Evolutionary conservation across 2,329 filamentous ascomycete species (phyloP).

Genomic region (Drechslera avenae): DNA sequence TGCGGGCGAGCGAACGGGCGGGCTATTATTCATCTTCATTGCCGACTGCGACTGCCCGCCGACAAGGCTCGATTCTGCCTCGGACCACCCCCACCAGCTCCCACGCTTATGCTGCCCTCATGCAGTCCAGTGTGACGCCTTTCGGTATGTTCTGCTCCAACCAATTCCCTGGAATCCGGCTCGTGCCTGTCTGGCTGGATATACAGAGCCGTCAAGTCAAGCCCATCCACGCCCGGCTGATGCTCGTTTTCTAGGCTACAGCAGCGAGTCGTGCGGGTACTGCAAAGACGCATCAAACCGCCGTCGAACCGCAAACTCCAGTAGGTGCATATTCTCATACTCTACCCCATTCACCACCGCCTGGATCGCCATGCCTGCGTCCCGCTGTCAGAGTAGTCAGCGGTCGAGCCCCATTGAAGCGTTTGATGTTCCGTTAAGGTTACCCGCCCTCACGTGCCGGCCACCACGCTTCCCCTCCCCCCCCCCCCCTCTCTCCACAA

Average conservation of each 20-base stretch:
- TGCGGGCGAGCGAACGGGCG: conserved; percentile 1
- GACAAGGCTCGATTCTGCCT: conserved; percentile 22
- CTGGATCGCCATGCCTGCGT: conserved; percentile 28
- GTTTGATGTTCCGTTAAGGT: conserved; percentile 38
- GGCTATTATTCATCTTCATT: conserved; percentile 24
- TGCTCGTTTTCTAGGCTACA: conserved; percentile 50
- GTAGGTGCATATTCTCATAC: conserved; percentile 48
- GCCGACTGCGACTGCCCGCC: conserved; percentile 17
- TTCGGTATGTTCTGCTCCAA: conserved; percentile 50
- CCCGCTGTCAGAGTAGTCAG: conserved; percentile 18
- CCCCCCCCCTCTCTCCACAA: too few species aligned
- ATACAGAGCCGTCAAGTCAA: conserved; percentile 11
- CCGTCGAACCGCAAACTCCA: conserved; percentile 55
- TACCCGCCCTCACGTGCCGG: conserved; percentile 29
- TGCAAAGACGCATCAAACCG: conserved; percentile 55
- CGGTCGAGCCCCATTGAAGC: neutral
- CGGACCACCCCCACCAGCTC: conserved; percentile 40
- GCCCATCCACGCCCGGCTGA: conserved; percentile 24
- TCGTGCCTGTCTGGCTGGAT: conserved; percentile 49
- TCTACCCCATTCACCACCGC: conserved; percentile 10
- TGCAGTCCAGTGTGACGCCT: conserved; percentile 51
- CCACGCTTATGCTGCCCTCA: conserved; percentile 50
- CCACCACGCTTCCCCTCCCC: conserved; percentile 25
- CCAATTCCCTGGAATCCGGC: conserved; percentile 39
- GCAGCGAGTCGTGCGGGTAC: conserved; percentile 56